Evolutionary conservation across 129 eudicot genomes (phyloP), one percentile per base, ranked within the genome.

Genomic region (Chrysanthemum makinoi): DNA sequence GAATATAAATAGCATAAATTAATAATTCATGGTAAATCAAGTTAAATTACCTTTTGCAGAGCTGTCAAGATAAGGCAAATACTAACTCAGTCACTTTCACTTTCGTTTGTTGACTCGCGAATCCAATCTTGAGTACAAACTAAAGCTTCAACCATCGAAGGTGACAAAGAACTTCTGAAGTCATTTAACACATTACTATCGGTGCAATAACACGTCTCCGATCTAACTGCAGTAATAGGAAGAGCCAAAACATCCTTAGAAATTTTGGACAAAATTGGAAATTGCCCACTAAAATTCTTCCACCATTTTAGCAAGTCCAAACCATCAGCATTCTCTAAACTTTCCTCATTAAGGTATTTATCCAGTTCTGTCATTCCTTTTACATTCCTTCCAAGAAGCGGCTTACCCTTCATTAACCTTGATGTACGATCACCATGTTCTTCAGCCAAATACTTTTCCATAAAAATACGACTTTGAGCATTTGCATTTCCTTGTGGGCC

Each of bases 121-220:
- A 69, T 55, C 74, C 74, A 69, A 69, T 54, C 53, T 69, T 35
- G 64, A 54, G 33, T 33, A 46, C 74, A 69, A 26, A 69, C 53
- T 6, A 69, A 54, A 24, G 64, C 64, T 54, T 69, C 74, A 18
- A 17, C 64, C 44, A 26, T 69, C 12, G 52, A 55, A 54, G 52
- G 74, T 18, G 74, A 70, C 54, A 18, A 55, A 11, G 39, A 70
- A 55, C 64, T 55, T 70, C 52, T 17, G 43, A 70, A 70, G 6
- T 56, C 74, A 52, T 70, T 35, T 0, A 70, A 30, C 14, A 70
- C 18, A 56, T 56, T 55, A 30, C 43, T 33, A 18, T 13, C 3
- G 14, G n/a, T 35, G 33, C 60, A 33, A 70, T 30, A 15, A 55
- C 9, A 14, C 0, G 64, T 17, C 65, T 54, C 74, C 33, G 16